Conservation (phyloP, 768 basidiomycete genomes). For the Lactarius psammicola region DNA sequence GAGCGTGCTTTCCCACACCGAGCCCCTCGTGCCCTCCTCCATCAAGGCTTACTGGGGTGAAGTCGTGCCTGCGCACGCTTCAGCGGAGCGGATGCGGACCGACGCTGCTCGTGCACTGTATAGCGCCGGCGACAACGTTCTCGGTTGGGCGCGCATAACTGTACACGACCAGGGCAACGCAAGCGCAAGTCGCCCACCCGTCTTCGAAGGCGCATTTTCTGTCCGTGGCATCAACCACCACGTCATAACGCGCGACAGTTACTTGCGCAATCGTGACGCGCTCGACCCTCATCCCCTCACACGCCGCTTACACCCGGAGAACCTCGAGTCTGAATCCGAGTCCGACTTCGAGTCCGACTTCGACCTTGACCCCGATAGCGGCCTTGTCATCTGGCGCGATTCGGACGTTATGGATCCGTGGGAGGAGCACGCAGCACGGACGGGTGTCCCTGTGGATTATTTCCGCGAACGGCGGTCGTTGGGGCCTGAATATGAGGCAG, state of each 20-base stretch:
- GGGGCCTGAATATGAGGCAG: slow-evolving; percentile 29
- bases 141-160: slow-evolving; percentile 80
- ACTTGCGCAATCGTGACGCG: slow-evolving; percentile 56
- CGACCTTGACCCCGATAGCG: slow-evolving; percentile 46
- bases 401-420: slow-evolving; percentile 59
- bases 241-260: slow-evolving; percentile 67
- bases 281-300: slow-evolving; percentile 45
- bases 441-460: slow-evolving; percentile 28
- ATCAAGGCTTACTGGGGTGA: slow-evolving; percentile 75
- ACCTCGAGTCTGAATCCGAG: slow-evolving; percentile 35
- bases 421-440: slow-evolving; percentile 44
- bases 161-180: slow-evolving; percentile 61
- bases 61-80: slow-evolving; percentile 58
- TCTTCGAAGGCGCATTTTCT: slow-evolving; percentile 76
- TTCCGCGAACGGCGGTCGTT: slow-evolving; percentile 13
- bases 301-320: background rate
- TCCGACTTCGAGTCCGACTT: slow-evolving; percentile 37
- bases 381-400: slow-evolving; percentile 74
- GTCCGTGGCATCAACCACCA: slow-evolving; percentile 66
- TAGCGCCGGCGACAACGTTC: slow-evolving; percentile 44
- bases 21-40: slow-evolving; percentile 60
- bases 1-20: slow-evolving; percentile 49
- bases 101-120: slow-evolving; percentile 56
- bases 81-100: slow-evolving; percentile 56
- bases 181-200: slow-evolving; percentile 46